phyloP scores from a whole-genome alignment of 108 stramenopile species.

The Mediolabrus comicus region DNA sequence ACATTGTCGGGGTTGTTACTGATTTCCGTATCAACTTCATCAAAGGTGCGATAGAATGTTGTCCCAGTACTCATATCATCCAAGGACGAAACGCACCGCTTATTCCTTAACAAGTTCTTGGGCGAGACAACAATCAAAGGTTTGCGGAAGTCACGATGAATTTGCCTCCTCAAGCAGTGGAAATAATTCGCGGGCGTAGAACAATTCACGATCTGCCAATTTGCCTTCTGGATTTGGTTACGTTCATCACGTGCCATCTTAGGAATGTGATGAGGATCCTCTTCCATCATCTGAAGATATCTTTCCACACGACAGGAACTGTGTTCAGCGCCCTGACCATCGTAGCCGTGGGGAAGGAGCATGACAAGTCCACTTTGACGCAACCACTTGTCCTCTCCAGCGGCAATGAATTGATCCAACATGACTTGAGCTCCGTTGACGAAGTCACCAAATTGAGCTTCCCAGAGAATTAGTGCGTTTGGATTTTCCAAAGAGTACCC shows the following conservation, averaged over 20 bases:
- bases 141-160: conserved; percentile 99
- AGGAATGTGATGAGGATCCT: conserved; percentile 95
- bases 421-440: conserved; percentile 98
- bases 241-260: conserved; percentile 83
- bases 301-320: conserved; percentile 97
- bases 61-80: conserved; percentile 95
- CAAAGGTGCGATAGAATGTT: conserved; percentile 81
- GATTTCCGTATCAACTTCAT: conserved; percentile 78
- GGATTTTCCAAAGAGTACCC: conserved; percentile 98
- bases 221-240: conserved; percentile 93
- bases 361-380: conserved; percentile 95
- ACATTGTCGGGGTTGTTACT: conserved; percentile 76
- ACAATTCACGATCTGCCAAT: conserved; percentile 98
- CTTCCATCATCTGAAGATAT: conserved; percentile 95
- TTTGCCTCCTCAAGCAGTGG: conserved; percentile 98
- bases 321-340: conserved; percentile 99
- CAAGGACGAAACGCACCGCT: conserved; percentile 80
- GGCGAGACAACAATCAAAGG: conserved; percentile 96
- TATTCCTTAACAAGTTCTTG: conserved; percentile 94
- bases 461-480: conserved; percentile 95
- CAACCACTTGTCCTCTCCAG: conserved; percentile 99
- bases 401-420: conserved; percentile 97
- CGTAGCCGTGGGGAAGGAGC: conserved; percentile 98
- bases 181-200: conserved; percentile 99
- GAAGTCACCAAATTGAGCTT: conserved; percentile 99